phyloP scores from a whole-genome alignment of 140 eudicot genomes.

The Bidens hawaiensis region DNA sequence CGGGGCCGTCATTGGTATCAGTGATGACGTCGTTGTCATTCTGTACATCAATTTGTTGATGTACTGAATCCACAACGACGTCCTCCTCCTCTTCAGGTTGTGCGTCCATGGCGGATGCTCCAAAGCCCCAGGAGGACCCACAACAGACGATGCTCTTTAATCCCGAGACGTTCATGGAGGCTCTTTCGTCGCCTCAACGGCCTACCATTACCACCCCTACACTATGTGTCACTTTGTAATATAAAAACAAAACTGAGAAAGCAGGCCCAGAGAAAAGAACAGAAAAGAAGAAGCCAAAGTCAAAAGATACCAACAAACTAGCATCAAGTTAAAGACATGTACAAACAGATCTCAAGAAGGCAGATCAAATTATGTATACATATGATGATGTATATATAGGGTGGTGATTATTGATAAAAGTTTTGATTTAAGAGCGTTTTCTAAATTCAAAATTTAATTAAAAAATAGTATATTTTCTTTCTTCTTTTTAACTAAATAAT shows the following conservation, averaged over 20 bases:
- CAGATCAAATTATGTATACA: background rate
- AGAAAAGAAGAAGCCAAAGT: background rate
- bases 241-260: background rate
- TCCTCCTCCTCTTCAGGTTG: background rate
- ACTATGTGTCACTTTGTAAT: background rate
- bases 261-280: background rate
- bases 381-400: background rate
- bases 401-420: too few relatives aligned
- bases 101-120: constrained; percentile 35
- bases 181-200: constrained; percentile 35
- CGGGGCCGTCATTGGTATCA: constrained; percentile 21
- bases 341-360: background rate
- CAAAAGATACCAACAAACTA: background rate
- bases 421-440: too few relatives aligned
- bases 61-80: constrained; percentile 6
- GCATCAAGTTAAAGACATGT: background rate
- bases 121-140: constrained; percentile 61
- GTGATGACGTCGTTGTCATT: constrained; percentile 13
- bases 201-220: too few relatives aligned
- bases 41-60: constrained; percentile 1
- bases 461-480: too few relatives aligned
- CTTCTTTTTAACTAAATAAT: too few relatives aligned
- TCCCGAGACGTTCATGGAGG: constrained; percentile 66
- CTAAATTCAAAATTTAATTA: too few relatives aligned
- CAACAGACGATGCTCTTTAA: constrained; percentile 51